These are phyloP conservation scores for Starmerella apis DNA, from an alignment of 805 yeast genomes.

Conservation along the genomic window DNA sequence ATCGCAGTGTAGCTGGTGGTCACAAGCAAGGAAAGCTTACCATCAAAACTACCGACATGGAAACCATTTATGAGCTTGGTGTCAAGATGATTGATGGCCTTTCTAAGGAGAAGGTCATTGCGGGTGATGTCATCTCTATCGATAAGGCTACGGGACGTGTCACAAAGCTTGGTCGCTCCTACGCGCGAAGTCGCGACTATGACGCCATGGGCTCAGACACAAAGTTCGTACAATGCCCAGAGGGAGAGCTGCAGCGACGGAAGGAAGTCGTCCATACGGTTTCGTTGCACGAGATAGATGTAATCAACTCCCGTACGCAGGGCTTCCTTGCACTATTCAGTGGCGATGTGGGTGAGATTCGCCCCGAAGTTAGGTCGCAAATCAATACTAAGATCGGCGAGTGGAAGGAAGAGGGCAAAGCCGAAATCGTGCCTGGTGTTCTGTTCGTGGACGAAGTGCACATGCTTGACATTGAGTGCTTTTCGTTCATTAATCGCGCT, in stretches of 20 bases:
- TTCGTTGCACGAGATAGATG: conserved; percentile 95
- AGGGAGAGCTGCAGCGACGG: conserved; percentile 94
- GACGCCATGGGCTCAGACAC: conserved; percentile 99
- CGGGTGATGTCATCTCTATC: conserved; percentile 93
- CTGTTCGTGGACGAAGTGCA: conserved; percentile 95
- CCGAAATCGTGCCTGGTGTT: conserved; percentile 93
- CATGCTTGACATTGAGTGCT: conserved; percentile 95
- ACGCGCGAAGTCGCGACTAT: conserved; percentile 91
- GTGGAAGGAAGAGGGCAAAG: conserved; percentile 98
- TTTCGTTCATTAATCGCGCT: conserved; percentile 90
- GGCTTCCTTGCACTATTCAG: conserved; percentile 93
- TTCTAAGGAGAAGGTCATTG: conserved; percentile 87
- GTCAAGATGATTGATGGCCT: conserved; percentile 89
- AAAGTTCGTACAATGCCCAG: conserved; percentile 95
- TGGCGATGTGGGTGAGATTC: conserved; percentile 95
- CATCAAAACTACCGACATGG: conserved; percentile 96
- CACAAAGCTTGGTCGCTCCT: conserved; percentile 88
- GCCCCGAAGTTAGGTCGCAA: conserved; percentile 91
- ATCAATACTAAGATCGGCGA: conserved; percentile 94
- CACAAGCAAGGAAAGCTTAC: conserved; percentile 97
- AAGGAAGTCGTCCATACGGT: conserved; percentile 95
- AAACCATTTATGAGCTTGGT: conserved; percentile 91
- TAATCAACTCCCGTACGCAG: conserved; percentile 92
- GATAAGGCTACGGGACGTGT: conserved; percentile 94
- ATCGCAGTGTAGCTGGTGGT: conserved; percentile 90